Evolutionary conservation across 2,329 filamentous ascomycete species (phyloP).

Genomic region (Zymoseptoria ardabiliae): DNA sequence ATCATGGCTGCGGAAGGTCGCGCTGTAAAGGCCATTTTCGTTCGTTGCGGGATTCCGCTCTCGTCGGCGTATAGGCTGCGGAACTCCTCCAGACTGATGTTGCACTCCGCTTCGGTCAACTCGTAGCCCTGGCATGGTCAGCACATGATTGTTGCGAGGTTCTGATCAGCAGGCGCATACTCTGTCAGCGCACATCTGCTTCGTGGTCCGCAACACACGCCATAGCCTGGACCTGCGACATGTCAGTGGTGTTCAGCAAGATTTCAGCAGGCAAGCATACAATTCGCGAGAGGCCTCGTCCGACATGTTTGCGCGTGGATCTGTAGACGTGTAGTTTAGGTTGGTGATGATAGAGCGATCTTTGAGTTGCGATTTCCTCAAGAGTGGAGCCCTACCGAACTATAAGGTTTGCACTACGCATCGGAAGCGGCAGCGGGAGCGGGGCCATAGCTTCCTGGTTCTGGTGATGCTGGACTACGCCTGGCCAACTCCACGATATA

Average conservation of each 20-base stretch:
- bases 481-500: not conserved
- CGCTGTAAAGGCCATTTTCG: slow-evolving; percentile 79
- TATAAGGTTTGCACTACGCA: not conserved
- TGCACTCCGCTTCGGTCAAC: slow-evolving; percentile 79
- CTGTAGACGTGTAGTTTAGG: not conserved
- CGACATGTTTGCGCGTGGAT: slow-evolving; percentile 13
- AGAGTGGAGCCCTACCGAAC: not conserved
- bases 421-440: not conserved
- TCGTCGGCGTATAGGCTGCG: slow-evolving; percentile 61
- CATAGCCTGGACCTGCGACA: slow-evolving; percentile 59
- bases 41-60: slow-evolving; percentile 71
- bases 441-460: not conserved
- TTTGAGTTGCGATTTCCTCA: not conserved
- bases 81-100: slow-evolving; percentile 79
- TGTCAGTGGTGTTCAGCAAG: not conserved
- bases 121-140: slow-evolving; percentile 69
- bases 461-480: not conserved
- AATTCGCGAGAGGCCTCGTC: slow-evolving; percentile 25
- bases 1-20: slow-evolving; percentile 79
- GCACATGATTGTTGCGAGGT: slow-evolving; percentile 1
- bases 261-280: slow-evolving; percentile 1
- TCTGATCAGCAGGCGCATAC: slow-evolving; percentile 43
- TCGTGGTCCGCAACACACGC: slow-evolving; percentile 87
- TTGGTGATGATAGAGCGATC: not conserved
- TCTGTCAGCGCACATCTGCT: slow-evolving; percentile 89